Evolutionary conservation across 345 rosid species (phyloP).

Genomic region (Mangifera indica): DNA sequence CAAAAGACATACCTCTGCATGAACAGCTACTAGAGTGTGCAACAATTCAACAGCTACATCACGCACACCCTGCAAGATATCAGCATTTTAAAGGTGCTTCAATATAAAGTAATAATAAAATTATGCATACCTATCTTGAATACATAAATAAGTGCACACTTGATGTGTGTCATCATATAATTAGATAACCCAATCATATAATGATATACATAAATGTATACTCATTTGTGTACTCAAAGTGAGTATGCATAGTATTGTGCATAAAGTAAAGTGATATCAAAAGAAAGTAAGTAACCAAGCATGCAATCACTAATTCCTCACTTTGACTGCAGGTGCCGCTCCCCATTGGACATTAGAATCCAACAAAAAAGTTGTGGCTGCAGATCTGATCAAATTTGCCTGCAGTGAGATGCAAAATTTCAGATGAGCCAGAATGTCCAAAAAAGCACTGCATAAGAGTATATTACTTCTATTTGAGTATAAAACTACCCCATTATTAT

Average conservation of each 20-base stretch:
- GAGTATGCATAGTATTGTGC: too few species aligned
- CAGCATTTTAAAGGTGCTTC: constrained; percentile 13
- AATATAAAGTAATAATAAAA: constrained; percentile 7
- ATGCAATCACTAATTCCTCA: constrained; percentile 33
- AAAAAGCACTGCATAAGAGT: constrained; percentile 5
- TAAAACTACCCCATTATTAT: not conserved
- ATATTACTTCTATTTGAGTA: not conserved
- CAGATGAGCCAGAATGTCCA: not conserved
- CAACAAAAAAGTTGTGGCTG: constrained; percentile 73
- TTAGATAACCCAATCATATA: too few species aligned
- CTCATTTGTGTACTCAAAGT: too few species aligned
- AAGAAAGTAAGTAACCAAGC: constrained; percentile 10
- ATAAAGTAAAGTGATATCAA: constrained; percentile 8
- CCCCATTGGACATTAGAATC: constrained; percentile 96
- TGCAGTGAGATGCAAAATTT: constrained; percentile 26
- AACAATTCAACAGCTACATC: constrained; percentile 93
- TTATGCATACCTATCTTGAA: too few species aligned
- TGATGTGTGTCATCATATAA: too few species aligned
- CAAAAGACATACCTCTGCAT: constrained; percentile 67
- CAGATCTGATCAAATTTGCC: constrained; percentile 91
- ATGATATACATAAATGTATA: too few species aligned
- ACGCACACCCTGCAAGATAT: constrained; percentile 71
- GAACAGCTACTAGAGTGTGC: constrained; percentile 90
- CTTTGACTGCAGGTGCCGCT: constrained; percentile 87
- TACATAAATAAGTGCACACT: too few species aligned